A percentile compares a stretch with the other conserved stretches of the same genome.
Evolutionary conservation across 805 yeast species (phyloP).

Genomic region (Pichia sporocuriosa): DNA sequence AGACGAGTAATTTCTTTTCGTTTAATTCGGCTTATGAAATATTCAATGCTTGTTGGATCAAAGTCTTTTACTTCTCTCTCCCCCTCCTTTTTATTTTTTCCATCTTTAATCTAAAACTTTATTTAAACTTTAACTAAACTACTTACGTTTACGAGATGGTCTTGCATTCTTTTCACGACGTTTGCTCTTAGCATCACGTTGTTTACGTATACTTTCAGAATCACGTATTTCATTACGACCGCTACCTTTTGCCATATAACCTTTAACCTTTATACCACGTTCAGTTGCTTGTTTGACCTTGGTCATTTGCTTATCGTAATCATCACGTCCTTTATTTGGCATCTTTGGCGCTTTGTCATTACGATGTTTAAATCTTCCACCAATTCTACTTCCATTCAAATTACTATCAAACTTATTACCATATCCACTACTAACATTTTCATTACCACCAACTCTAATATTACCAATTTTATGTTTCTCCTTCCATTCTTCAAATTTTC

Average conservation of each 20-base stretch:
- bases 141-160: conserved; percentile 41
- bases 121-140: too few relatives aligned
- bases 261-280: conserved; percentile 66
- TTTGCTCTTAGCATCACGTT: conserved; percentile 62
- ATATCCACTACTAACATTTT: conserved; percentile 23
- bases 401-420: conserved; percentile 28
- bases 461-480: conserved; percentile 54
- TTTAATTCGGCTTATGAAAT: too few relatives aligned
- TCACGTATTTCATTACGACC: conserved; percentile 55
- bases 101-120: too few relatives aligned
- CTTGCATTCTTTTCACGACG: conserved; percentile 81
- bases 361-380: conserved; percentile 64
- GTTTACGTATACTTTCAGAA: conserved; percentile 72
- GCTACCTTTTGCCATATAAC: conserved; percentile 40
- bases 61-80: too few relatives aligned
- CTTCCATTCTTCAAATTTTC: conserved; percentile 91
- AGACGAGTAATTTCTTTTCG: too few relatives aligned
- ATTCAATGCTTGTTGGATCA: too few relatives aligned
- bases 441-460: conserved; percentile 38
- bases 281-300: conserved; percentile 76
- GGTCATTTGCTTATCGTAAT: conserved; percentile 73
- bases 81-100: background rate
- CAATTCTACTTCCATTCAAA: conserved; percentile 29
- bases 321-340: conserved; percentile 89
- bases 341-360: conserved; percentile 72